These are phyloP conservation scores for Haplosporangium gracile DNA, from an alignment of 192 early-diverging fungal species.

Conservation along the genomic window DNA sequence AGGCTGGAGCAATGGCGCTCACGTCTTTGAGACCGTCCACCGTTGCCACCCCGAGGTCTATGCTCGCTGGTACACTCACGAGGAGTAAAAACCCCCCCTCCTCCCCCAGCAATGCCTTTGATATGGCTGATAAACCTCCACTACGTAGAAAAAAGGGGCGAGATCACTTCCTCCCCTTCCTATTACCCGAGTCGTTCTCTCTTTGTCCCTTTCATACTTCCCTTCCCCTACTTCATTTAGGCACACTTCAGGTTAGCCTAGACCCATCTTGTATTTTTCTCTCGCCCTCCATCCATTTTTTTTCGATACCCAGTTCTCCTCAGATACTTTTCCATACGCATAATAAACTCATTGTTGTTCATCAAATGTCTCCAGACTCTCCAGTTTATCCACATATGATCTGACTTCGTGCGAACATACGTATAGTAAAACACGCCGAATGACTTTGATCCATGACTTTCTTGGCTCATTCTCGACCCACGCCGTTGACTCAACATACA, in stretches of 20 bases:
- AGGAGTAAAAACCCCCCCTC: constrained; percentile 3
- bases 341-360: neutral
- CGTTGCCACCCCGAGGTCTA: constrained; percentile 55
- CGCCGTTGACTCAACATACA: neutral
- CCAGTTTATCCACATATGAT: too few species aligned
- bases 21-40: constrained; percentile 52
- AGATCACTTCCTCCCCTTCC: neutral
- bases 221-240: neutral
- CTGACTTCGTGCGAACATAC: too few species aligned
- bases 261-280: neutral
- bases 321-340: neutral
- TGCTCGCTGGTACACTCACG: constrained; percentile 23
- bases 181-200: neutral
- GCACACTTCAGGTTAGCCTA: neutral
- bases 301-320: neutral
- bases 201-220: neutral
- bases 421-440: too few species aligned
- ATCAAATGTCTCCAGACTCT: neutral
- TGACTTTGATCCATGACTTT: neutral
- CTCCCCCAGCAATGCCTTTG: too few species aligned
- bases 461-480: neutral
- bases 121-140: neutral
- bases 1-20: constrained; percentile 42
- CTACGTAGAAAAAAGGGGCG: neutral
- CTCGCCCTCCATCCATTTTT: neutral